Evolutionary conservation across 1,139 yeast genomes (phyloP).

Genomic region (Pichia sp.): DNA sequence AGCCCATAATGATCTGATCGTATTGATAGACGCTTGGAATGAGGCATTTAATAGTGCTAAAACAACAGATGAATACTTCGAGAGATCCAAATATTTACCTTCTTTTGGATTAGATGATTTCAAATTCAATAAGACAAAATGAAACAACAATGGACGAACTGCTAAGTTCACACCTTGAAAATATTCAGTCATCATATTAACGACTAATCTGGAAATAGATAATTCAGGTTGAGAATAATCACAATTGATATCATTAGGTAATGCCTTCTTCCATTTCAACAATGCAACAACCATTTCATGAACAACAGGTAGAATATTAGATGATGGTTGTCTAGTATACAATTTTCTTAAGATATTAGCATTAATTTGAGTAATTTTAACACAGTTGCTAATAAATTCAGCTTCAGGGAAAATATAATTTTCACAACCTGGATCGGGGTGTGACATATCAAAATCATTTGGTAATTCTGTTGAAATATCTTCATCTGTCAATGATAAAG

Average conservation of each 20-base stretch:
- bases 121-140: constrained; percentile 71
- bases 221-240: constrained; percentile 59
- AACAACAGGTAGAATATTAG: constrained; percentile 71
- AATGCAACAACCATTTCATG: constrained; percentile 69
- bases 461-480: constrained; percentile 78
- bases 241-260: constrained; percentile 64
- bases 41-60: constrained; percentile 74
- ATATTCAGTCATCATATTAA: constrained; percentile 81
- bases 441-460: constrained; percentile 61
- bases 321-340: constrained; percentile 74
- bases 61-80: constrained; percentile 66
- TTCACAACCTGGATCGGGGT: constrained; percentile 56
- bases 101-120: constrained; percentile 39
- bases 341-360: constrained; percentile 70
- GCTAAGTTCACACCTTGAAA: constrained; percentile 85
- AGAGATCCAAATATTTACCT: constrained; percentile 57
- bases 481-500: constrained; percentile 74
- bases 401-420: constrained; percentile 80
- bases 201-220: constrained; percentile 63
- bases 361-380: constrained; percentile 76
- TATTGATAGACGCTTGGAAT: constrained; percentile 79
- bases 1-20: constrained; percentile 73
- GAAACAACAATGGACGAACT: constrained; percentile 75
- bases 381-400: constrained; percentile 75
- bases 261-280: constrained; percentile 64